Evolutionary conservation across 2,329 filamentous ascomycete genomes (phyloP).

Genomic region (Teratosphaeria pseudoeucalypti): DNA sequence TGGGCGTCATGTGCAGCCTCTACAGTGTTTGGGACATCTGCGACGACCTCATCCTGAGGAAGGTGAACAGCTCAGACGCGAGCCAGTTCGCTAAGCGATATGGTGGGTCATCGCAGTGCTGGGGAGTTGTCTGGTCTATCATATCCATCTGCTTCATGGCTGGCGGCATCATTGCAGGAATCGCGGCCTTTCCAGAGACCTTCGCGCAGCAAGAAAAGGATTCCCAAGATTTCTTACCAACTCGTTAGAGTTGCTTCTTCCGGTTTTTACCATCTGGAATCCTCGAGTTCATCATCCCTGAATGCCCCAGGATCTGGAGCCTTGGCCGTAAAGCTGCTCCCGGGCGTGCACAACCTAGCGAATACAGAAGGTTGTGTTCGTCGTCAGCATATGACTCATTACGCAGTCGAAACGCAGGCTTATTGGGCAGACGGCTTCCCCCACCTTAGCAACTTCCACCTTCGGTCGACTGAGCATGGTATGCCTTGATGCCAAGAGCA

Average conservation of each 20-base stretch:
- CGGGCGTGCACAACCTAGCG: too few relatives aligned
- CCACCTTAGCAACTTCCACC: too few relatives aligned
- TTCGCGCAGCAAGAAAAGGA: conserved; percentile 58
- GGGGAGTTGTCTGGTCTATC: conserved; percentile 69
- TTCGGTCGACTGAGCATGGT: too few relatives aligned
- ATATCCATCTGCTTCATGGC: conserved; percentile 64
- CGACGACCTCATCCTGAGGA: conserved; percentile 69
- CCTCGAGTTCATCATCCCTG: neutral
- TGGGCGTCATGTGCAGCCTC: conserved; percentile 70
- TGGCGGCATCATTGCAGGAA: conserved; percentile 60
- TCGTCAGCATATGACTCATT: too few relatives aligned
- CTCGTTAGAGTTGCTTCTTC: conserved; percentile 9
- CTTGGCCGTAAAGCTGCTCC: too few relatives aligned
- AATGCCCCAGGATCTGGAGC: too few relatives aligned
- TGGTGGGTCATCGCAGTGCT: conserved; percentile 69
- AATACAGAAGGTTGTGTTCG: too few relatives aligned
- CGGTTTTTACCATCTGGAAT: neutral
- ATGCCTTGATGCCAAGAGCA: too few relatives aligned
- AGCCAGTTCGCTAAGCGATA: conserved; percentile 70
- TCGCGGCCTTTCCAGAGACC: conserved; percentile 65
- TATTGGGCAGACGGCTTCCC: too few relatives aligned
- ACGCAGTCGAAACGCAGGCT: too few relatives aligned
- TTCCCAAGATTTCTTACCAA: conserved; percentile 55
- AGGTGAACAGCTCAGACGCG: conserved; percentile 70
- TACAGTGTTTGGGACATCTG: conserved; percentile 82